These are phyloP conservation scores for Caloboletus inedulis DNA, from an alignment of 1,284 basidiomycete species.

Conservation along the genomic window DNA sequence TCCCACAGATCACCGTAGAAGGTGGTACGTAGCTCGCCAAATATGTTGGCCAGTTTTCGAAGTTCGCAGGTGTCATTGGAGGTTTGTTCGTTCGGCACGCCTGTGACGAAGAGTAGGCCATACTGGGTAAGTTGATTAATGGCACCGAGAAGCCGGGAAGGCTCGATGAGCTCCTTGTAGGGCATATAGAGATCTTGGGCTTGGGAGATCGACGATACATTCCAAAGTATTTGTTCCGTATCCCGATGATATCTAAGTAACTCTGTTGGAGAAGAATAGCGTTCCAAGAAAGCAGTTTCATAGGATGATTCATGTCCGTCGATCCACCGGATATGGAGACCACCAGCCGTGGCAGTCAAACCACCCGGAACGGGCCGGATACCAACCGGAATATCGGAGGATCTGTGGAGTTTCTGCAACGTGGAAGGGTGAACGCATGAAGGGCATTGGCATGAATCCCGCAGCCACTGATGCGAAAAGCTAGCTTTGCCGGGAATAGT, in stretches of 20 bases:
- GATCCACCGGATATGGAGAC: conserved; percentile 54
- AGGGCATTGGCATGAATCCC: conserved; percentile 45
- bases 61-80: conserved; percentile 63
- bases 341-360: conserved; percentile 37
- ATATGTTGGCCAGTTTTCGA: conserved; percentile 55
- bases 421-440: conserved; percentile 72
- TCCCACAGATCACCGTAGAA: conserved; percentile 95
- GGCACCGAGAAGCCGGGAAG: conserved; percentile 45
- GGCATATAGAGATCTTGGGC: conserved; percentile 47
- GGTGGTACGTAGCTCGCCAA: conserved; percentile 80
- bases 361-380: conserved; percentile 37
- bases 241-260: conserved; percentile 42
- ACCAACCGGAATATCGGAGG: conserved; percentile 58
- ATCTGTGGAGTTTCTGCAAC: conserved; percentile 71
- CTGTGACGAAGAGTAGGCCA: conserved; percentile 56
- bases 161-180: conserved; percentile 43
- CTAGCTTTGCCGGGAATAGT: conserved; percentile 36
- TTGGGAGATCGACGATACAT: conserved; percentile 34
- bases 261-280: conserved; percentile 38
- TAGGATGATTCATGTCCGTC: conserved; percentile 60
- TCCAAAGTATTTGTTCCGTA: conserved; percentile 37
- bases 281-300: conserved; percentile 46
- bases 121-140: conserved; percentile 55
- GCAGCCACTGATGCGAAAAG: conserved; percentile 51
- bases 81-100: conserved; percentile 56